Conservation (phyloP, 305 asterid genomes). For the Fraxinus platypoda region DNA sequence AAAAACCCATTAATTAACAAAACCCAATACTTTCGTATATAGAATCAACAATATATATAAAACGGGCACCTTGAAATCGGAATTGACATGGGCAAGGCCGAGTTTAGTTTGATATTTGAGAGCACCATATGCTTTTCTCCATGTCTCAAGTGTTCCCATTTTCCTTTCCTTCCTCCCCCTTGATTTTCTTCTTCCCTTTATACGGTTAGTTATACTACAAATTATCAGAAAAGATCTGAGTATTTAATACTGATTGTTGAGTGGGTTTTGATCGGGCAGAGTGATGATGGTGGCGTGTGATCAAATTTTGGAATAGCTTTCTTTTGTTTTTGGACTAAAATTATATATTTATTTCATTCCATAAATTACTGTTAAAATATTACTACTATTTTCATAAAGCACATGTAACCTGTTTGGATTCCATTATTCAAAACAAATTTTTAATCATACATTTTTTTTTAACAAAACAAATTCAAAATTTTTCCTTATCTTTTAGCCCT, state of each 20-base stretch:
- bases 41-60: neutral
- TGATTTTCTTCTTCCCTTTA: neutral
- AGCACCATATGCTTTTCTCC: constrained; percentile 53
- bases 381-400: no score
- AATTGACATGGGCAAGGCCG: constrained; percentile 52
- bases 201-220: neutral
- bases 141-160: constrained; percentile 47
- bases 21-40: neutral
- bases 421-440: no score
- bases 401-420: no score
- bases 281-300: neutral
- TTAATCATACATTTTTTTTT: no score
- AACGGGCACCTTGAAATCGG: constrained; percentile 45
- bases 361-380: no score
- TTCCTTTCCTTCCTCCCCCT: neutral
- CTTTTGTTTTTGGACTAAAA: neutral
- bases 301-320: neutral
- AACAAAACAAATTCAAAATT: no score
- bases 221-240: neutral
- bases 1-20: neutral
- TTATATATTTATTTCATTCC: neutral
- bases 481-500: no score
- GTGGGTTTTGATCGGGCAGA: neutral
- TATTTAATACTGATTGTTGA: neutral
- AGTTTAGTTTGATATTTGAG: constrained; percentile 50